A percentile compares a stretch with the other conserved stretches of the same genome.
phyloP scores from a whole-genome alignment of 352 stramenopile genomes.

The Pythium rishiriense region DNA sequence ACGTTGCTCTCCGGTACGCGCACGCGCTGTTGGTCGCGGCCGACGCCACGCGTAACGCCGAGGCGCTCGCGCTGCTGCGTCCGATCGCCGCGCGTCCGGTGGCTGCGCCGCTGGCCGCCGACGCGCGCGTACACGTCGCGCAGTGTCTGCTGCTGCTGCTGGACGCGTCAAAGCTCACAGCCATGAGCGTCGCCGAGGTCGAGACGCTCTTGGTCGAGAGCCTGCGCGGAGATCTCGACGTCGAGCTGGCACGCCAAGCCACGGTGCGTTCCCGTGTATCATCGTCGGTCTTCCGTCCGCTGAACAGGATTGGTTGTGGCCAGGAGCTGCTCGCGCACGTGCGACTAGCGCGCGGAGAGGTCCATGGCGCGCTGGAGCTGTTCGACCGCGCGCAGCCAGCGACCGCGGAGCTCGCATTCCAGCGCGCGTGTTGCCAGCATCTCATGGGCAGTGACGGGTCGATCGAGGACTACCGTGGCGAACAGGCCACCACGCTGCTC shows the following conservation, averaged over 20 bases:
- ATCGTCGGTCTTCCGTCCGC: no score
- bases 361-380: constrained; percentile 32
- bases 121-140: constrained; percentile 44
- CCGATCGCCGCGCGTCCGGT: constrained; percentile 21
- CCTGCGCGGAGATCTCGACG: constrained; percentile 29
- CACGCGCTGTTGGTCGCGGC: constrained; percentile 44
- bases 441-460: background rate
- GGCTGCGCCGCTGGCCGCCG: constrained; percentile 15
- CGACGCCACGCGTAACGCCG: constrained; percentile 26
- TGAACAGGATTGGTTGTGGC: no score
- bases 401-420: background rate
- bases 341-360: constrained; percentile 26
- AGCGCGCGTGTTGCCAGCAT: constrained; percentile 5
- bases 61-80: constrained; percentile 32
- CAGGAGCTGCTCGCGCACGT: constrained; percentile 56
- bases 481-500: background rate
- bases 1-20: constrained; percentile 38
- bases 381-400: background rate
- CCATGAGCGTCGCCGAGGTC: constrained; percentile 7
- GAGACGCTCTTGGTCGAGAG: constrained; percentile 17
- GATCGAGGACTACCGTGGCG: background rate
- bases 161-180: constrained; percentile 25
- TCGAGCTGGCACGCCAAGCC: constrained; percentile 5
- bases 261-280: no score
- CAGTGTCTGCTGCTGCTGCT: constrained; percentile 49